phyloP scores from a whole-genome alignment of 2,329 filamentous ascomycete species.

The Stemphylium lycopersici region DNA sequence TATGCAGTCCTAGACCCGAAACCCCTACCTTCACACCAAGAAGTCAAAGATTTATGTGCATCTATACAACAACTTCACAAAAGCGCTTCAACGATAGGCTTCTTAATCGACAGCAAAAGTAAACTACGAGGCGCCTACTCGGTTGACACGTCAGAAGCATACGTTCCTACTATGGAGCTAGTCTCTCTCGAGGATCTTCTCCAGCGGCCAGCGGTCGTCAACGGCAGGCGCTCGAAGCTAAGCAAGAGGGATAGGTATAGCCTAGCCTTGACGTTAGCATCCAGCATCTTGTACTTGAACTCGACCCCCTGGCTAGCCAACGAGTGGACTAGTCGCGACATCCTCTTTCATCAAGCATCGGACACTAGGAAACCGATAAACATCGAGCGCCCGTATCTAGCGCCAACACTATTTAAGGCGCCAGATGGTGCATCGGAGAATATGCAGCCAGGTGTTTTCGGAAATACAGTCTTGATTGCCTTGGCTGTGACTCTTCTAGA shows the following conservation, averaged over 20 bases:
- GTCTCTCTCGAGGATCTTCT: constrained; percentile 44
- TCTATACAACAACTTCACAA: constrained; percentile 40
- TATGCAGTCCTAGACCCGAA: constrained; percentile 36
- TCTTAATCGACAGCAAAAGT: constrained; percentile 41
- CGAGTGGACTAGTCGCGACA: constrained; percentile 43
- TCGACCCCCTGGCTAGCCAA: constrained; percentile 46
- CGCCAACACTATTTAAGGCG: constrained; percentile 17
- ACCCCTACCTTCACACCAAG: constrained; percentile 23
- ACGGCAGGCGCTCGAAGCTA: constrained; percentile 36
- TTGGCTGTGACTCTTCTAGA: constrained; percentile 45
- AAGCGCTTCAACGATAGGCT: constrained; percentile 36
- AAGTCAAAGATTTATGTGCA: constrained; percentile 46
- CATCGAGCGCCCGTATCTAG: constrained; percentile 42
- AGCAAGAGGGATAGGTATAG: constrained; percentile 46
- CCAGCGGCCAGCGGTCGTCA: constrained; percentile 28
- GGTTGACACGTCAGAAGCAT: constrained; percentile 23
- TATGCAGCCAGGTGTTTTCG: constrained; percentile 26
- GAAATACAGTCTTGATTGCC: constrained; percentile 44
- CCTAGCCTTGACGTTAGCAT: constrained; percentile 46
- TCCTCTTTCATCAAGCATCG: constrained; percentile 38
- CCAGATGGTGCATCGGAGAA: constrained; percentile 9
- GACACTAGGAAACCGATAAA: constrained; percentile 31
- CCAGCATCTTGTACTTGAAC: constrained; percentile 45
- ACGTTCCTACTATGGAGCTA: constrained; percentile 18
- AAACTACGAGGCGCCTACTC: constrained; percentile 40